Evolutionary conservation across 1,284 basidiomycete genomes (phyloP), one percentile per base, ranked within the genome.

Genomic region (Ceratobasidium sp.): DNA sequence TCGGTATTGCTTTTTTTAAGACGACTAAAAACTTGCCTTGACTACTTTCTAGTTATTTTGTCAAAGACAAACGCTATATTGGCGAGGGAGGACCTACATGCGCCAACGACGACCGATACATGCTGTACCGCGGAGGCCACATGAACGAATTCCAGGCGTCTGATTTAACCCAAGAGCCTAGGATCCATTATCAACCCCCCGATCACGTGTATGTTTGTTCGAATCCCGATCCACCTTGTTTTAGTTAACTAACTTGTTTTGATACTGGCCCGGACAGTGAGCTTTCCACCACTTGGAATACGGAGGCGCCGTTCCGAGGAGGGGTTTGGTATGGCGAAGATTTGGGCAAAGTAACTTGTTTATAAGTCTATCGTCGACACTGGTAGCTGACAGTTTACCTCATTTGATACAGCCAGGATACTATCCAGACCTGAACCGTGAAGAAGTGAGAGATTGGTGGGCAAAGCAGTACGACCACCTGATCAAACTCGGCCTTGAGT

Each of bases 401-500:
- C 23, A 26, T 60, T 23, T 63, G 56, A 3, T 58, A 66, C 51
- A 78, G 77, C 77, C 77, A 9, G 77, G 77, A 10, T 49, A 72
- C 26, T 78, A 78, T 53, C 77, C 71, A 7, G 70, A 78, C 42
- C 44, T 78, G 28, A 72, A 78, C 46, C 77, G 77, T 4, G 40
- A 44, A 26, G 77, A 64, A 3, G 77, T 78, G 6, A 68, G 77
- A n/a, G 51, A 49, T 3, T 78, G 70, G 60, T 78, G 77, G 77
- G 77, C 69, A 20, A 20, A 73, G 33, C 77, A 78, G 40, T 78
- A 78, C 56, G 40, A 73, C 28, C 56, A 73, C n/a, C 61, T 78
- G 1, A 72, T 78, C 28, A 55, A 49, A 10, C 20, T 64, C 7
- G 77, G 77, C 6, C 77, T 78, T 33, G 77, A 78, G 61, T 78